Percentiles rank a stretch among this genome's conserved stretches.
These are phyloP conservation scores for Globisporangium spiculum DNA, from an alignment of 352 stramenopile species.

Conservation along the genomic window DNA sequence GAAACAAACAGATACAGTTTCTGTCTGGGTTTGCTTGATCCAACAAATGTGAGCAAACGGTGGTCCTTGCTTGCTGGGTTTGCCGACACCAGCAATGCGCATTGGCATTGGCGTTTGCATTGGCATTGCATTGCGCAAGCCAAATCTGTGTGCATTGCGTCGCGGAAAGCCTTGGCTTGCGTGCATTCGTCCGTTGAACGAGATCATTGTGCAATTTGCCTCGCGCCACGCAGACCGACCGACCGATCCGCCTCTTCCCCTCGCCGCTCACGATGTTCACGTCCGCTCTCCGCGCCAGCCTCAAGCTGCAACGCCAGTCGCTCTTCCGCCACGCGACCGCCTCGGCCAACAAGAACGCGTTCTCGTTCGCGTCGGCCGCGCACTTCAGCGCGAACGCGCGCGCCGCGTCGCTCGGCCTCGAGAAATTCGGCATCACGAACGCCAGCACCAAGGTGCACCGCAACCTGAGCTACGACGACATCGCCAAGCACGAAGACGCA, in stretches of 20 bases:
- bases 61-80: background rate
- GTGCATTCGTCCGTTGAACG: background rate
- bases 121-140: background rate
- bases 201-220: constrained; percentile 43
- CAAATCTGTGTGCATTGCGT: constrained; percentile 2
- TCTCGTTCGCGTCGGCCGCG: constrained; percentile 21
- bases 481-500: constrained; percentile 92
- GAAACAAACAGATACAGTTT: background rate
- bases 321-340: constrained; percentile 32
- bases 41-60: background rate
- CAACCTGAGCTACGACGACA: constrained; percentile 96
- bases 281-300: constrained; percentile 48
- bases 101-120: background rate
- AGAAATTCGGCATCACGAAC: constrained; percentile 90
- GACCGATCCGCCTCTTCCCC: background rate
- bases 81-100: background rate
- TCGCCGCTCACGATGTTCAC: constrained; percentile 45
- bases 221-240: constrained; percentile 7
- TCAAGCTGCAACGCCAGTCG: constrained; percentile 51
- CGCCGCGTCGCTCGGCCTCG: constrained; percentile 46
- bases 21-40: background rate
- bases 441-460: constrained; percentile 90
- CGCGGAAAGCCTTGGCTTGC: background rate
- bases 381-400: constrained; percentile 24
- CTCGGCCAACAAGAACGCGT: constrained; percentile 16